Conservation (phyloP, 257 asterid species). For the Gentiana dahurica region DNA sequence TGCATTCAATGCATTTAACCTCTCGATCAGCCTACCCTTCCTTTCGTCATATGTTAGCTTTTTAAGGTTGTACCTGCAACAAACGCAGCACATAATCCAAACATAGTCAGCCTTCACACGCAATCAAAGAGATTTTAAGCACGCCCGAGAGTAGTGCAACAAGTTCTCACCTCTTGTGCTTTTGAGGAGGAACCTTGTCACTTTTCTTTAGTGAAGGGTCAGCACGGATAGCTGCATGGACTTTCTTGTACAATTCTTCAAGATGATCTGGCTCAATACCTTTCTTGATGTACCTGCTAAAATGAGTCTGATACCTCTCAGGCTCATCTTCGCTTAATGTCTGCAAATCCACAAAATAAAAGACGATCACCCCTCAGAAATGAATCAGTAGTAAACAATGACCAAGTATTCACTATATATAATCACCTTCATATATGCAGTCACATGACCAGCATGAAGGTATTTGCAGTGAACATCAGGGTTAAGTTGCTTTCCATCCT, state of each 20-base stretch:
- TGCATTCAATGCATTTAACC: slow-evolving; percentile 15
- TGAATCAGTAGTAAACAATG: not conserved
- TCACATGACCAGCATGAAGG: slow-evolving; percentile 71
- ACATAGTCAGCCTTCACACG: not conserved
- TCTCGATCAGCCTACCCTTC: slow-evolving; percentile 19
- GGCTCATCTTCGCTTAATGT: slow-evolving; percentile 68
- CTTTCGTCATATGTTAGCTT: slow-evolving; percentile 19
- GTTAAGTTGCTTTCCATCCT: slow-evolving; percentile 60
- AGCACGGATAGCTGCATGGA: slow-evolving; percentile 57
- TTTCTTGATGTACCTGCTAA: slow-evolving; percentile 41
- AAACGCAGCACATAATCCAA: not conserved
- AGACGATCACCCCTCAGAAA: no score
- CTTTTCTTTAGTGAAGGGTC: slow-evolving; percentile 35
- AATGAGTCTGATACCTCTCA: slow-evolving; percentile 60
- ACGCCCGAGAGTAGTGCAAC: not conserved
- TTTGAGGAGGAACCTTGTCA: slow-evolving; percentile 33
- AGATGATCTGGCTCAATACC: slow-evolving; percentile 53
- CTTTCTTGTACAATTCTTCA: slow-evolving; percentile 70
- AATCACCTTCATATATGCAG: slow-evolving; percentile 55
- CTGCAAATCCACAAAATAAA: slow-evolving; percentile 14
- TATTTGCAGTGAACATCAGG: slow-evolving; percentile 76
- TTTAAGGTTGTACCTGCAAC: slow-evolving; percentile 13
- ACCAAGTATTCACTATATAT: not conserved
- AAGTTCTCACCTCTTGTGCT: slow-evolving; percentile 36
- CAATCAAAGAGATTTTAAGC: not conserved